phyloP scores from a whole-genome alignment of 768 basidiomycete genomes.

The Tylopilus plumbeoviolaceoides region DNA sequence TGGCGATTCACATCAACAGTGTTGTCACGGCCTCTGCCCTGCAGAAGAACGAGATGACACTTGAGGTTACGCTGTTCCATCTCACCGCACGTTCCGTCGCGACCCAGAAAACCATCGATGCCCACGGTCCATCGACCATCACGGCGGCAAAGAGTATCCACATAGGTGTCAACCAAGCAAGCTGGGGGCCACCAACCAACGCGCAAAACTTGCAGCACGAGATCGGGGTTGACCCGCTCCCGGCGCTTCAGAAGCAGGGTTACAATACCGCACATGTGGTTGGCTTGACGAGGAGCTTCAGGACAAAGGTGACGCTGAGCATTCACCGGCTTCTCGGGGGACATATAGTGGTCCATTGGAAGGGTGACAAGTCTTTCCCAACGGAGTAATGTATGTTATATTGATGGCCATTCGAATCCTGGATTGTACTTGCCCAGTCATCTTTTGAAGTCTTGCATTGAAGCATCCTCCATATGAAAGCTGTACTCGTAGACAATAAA shows the following conservation, averaged over 20 bases:
- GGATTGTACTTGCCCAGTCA: too few species aligned
- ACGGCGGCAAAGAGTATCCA: neutral
- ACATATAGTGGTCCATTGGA: conserved; percentile 1
- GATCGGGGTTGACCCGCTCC: neutral
- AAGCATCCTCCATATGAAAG: neutral
- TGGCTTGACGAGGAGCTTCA: neutral
- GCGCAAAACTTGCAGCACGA: neutral
- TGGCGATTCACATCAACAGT: conserved; percentile 9
- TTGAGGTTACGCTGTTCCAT: neutral
- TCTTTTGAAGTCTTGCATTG: too few species aligned
- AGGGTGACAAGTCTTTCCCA: conserved; percentile 10
- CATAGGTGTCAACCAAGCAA: neutral
- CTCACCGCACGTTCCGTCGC: neutral
- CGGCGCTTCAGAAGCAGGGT: conserved; percentile 4
- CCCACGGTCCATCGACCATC: neutral
- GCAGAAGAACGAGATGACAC: neutral
- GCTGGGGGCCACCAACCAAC: neutral
- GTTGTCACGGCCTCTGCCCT: neutral
- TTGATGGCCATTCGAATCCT: too few species aligned
- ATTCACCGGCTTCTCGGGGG: conserved; percentile 6
- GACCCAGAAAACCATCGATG: neutral
- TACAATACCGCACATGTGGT: neutral
- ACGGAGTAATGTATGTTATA: too few species aligned
- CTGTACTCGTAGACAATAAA: too few species aligned
- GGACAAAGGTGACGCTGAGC: neutral